Base-by-base conservation (phyloP, 768 basidiomycete genomes). In the Leccinum broughii region DNA sequence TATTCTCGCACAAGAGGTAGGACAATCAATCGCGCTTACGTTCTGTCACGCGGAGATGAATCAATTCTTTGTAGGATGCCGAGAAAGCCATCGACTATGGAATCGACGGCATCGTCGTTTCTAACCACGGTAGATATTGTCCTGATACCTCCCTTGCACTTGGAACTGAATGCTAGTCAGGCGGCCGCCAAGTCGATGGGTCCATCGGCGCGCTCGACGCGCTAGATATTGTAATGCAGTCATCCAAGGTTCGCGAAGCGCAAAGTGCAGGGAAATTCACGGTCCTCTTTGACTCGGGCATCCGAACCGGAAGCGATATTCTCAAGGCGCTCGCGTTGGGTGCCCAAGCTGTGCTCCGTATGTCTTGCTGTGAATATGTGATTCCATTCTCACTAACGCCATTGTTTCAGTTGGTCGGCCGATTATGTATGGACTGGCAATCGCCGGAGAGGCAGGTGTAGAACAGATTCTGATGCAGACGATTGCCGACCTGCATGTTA, bases 131-230 rank as follows among this genome's bases (percentile, higher is more conserved):
- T 88, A 52, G 32, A 78, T 66, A 17, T 2, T 11, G 9, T 17
- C 2, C 11, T 46, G 14, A 17, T n/a, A 26, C 51, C 13, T n/a
- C 5, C 13, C 6, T 22, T 37, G 13, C 7, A 14, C 3, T 46
- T 4, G 8, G 24, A 24, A 37, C 26, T 50, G 22, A 56, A 22
- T 11, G 8, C 4, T 28, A n/a, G 22, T 9, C 34, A 89, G 88
- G 89, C 34, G 88, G 87, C 5, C 81, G 89, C 22, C 88, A 90
- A 68, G 77, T 90, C 6, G 93, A 95, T 70, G 92, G 92, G 4
- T 87, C 87, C 3, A 83, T 93, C 22, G 83, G 86, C 0, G 85
- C 92, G 1, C 75, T 93, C 14, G 84, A 84, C 62, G 87, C 88
- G 4, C 83, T 93, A 14, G 85, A 86, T 59, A 77, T 75, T 50